Evolutionary conservation across 768 basidiomycete species (phyloP), one percentile per base, ranked within the genome.

Genomic region (Myochromella boudieri): DNA sequence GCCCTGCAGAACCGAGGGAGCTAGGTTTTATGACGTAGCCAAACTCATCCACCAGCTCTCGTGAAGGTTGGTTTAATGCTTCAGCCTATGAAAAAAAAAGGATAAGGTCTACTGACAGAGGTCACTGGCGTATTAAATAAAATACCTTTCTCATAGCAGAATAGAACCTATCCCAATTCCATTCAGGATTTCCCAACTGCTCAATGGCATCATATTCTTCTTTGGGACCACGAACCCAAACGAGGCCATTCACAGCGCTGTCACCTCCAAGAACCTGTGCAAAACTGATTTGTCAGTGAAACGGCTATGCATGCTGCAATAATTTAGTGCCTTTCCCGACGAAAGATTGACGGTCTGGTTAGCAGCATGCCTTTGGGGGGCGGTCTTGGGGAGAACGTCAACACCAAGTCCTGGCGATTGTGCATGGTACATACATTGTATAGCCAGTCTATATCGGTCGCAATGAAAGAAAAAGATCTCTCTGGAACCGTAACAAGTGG

Each of bases 91-190:
- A 36, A 37, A 1, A 17, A 28, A 29, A n/a, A 38, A 15, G 11
- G 7, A 22, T 9, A 14, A 18, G 31, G 14, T 21, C 15, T 28
- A 18, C n/a, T n/a, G n/a, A n/a, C n/a, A n/a, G n/a, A n/a, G n/a
- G n/a, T n/a, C n/a, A n/a, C n/a, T n/a, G 12, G 14, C 37, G 22
- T 15, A 7, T 9, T 8, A 12, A 21, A 29, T 38, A 8, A 26
- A 31, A 24, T 9, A 57, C 59, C 41, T 68, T 70, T 33, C 56
- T 60, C 67, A 73, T 69, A 12, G 57, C 62, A 22, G 38, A 20
- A 44, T 63, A 66, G 49, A 71, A 58, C 17, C 47, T 55, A 11
- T 65, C 53, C 69, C 70, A 73, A 37, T 66, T 68, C 70, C 71
- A 73, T 36, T 58, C 55, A 2, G 61, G 51, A 12, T 49, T 55